Evolutionary conservation across 495 filamentous ascomycete genomes (phyloP), one percentile per base, ranked within the genome.

Genomic region (Friedmanniomyces simplex): DNA sequence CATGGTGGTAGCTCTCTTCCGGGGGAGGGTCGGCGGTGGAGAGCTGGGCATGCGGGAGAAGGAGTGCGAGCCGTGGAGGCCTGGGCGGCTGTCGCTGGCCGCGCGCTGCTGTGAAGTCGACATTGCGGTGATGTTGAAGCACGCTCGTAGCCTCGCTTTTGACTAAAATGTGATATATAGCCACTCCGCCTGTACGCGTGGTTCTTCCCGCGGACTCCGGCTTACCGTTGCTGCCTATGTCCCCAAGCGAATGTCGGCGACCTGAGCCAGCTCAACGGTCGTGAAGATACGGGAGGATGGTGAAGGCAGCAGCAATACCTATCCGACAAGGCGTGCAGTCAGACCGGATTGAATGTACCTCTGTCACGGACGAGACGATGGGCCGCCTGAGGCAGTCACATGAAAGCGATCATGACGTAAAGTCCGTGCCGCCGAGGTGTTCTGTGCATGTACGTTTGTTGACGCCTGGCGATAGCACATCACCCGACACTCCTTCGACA

Each of bases 1-100:
- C 26, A 84, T 68, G 0, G 83, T 86, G 67, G 74, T 83, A 18
- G 86, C 81, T 65, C 84, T 73, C 62, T 77, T 79, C 21, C 74
- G 67, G 70, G 62, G 66, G 59, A 69, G 64, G 54, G 71, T 73
- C 57, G 66, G 77, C 52, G 62, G 58, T 4, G 75, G 67, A 18
- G 76, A 63, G n/a, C 67, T 63, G 21, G 78, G 76, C 60, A 81
- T 74, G 45, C 78, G 76, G 59, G 76, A 77, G 62, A 82, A 83
- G 10, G 82, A 82, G 52, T 69, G 77, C 25, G 69, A 70, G 25
- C 59, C 56, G n/a, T 71, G 76, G 64, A 57, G 63, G 63, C 68
- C 63, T 51, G 64, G 71, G 57, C 42, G 50, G 39, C 68, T 48
- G 61, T 62, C 43, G 50, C 63, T 61, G 58, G 32, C 54, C 43